Percentiles rank a stretch among this genome's conserved stretches.
These are phyloP conservation scores for Circinella minor DNA, from an alignment of 371 early-diverging fungal species.

Conservation along the genomic window DNA sequence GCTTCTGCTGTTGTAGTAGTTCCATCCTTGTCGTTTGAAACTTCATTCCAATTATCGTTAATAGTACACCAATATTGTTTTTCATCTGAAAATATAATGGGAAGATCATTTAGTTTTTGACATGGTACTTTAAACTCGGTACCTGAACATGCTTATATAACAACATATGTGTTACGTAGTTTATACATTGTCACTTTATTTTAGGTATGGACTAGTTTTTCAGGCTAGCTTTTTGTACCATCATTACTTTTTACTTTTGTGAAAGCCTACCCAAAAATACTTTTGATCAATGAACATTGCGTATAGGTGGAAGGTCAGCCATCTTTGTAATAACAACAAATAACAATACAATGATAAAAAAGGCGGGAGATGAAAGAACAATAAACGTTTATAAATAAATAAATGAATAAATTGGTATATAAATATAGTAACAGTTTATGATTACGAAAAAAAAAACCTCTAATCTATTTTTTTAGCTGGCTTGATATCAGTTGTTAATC, in stretches of 20 bases:
- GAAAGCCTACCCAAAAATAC: constrained; percentile 28
- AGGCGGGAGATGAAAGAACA: too few species aligned
- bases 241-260: constrained; percentile 16
- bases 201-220: too few species aligned
- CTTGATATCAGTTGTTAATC: constrained; percentile 4
- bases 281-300: constrained; percentile 38
- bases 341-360: not conserved
- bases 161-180: too few species aligned
- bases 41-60: constrained; percentile 20
- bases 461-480: constrained; percentile 12
- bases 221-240: too few species aligned
- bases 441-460: not conserved
- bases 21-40: constrained; percentile 9
- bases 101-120: constrained; percentile 2
- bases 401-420: too few species aligned
- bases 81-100: not conserved
- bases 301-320: constrained; percentile 29
- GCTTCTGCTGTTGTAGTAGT: constrained; percentile 10
- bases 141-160: constrained; percentile 1
- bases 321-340: not conserved
- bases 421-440: too few species aligned
- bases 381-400: too few species aligned
- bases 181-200: too few species aligned
- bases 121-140: constrained; percentile 13
- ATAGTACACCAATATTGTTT: constrained; percentile 37